These are phyloP conservation scores for Solanum appendiculatum DNA, from an alignment of 257 asterid genomes.

Conservation along the genomic window DNA sequence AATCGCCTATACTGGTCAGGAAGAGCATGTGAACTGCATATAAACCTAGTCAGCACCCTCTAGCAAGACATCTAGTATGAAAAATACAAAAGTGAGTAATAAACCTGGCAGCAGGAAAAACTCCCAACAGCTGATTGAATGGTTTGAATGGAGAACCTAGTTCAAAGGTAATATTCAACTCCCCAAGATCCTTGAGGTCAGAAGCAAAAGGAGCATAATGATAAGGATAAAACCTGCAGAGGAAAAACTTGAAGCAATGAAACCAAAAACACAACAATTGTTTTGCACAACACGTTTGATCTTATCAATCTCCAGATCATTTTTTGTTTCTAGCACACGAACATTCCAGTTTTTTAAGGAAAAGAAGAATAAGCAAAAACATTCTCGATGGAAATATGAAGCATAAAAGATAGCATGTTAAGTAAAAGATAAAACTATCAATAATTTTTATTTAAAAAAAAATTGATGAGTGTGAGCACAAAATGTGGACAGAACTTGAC, in stretches of 20 bases:
- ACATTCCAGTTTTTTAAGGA: background rate
- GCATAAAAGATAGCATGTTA: background rate
- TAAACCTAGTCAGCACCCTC: conserved; percentile 23
- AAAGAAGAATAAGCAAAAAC: background rate
- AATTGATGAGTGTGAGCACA: background rate
- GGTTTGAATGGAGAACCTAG: conserved; percentile 95
- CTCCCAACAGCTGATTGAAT: conserved; percentile 89
- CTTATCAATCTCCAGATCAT: background rate
- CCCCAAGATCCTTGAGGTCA: conserved; percentile 74
- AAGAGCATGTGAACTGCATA: conserved; percentile 88
- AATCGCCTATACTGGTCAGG: conserved; percentile 75
- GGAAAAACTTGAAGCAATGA: conserved; percentile 8
- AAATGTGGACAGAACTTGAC: background rate
- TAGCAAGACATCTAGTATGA: background rate
- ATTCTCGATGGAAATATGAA: background rate
- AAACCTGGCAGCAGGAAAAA: conserved; percentile 98
- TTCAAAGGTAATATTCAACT: conserved; percentile 57
- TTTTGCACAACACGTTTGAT: background rate
- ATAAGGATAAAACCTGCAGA: conserved; percentile 88
- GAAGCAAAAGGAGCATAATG: conserved; percentile 99
- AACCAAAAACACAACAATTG: background rate
- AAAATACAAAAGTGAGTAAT: conserved; percentile 3
- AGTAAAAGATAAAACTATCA: background rate
- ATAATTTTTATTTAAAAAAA: background rate
- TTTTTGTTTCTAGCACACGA: background rate